Percentiles rank a stretch among this genome's conserved stretches.
Conservation (phyloP, 192 early-diverging fungal genomes). For the Umbelopsis vinacea region DNA sequence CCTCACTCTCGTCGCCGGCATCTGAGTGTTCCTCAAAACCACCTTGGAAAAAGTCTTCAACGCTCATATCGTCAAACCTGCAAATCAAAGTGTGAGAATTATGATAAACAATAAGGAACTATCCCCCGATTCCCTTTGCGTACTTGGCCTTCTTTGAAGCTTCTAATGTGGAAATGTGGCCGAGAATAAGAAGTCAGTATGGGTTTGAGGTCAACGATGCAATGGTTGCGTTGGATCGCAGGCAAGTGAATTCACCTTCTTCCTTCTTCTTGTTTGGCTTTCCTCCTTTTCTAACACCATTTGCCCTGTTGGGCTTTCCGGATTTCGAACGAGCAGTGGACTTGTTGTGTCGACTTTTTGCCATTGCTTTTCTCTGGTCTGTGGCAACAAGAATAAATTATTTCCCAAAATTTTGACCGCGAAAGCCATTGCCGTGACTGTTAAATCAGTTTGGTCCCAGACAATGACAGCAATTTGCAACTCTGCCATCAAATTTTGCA, state of each 20-base stretch:
- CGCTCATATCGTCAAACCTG: slow-evolving; percentile 46
- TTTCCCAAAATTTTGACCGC: neutral
- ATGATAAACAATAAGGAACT: no score
- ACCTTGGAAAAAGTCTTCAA: slow-evolving; percentile 59
- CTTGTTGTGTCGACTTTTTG: slow-evolving; percentile 11
- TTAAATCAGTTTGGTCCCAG: neutral
- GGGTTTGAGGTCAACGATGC: neutral
- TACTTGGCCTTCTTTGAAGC: slow-evolving; percentile 1
- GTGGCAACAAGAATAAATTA: neutral
- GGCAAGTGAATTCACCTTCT: neutral
- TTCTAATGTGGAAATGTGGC: neutral
- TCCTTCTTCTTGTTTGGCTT: neutral
- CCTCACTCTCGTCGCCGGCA: slow-evolving; percentile 27
- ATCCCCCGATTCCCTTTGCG: no score
- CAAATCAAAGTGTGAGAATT: neutral
- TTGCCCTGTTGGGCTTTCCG: neutral
- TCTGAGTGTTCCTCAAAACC: slow-evolving; percentile 32
- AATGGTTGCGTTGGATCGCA: neutral
- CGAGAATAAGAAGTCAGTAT: neutral
- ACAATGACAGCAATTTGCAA: no score
- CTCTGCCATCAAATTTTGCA: no score
- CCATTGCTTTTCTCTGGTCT: neutral
- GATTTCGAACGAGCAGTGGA: neutral
- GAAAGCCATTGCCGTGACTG: neutral
- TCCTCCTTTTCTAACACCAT: neutral